phyloP scores from a whole-genome alignment of 2,329 filamentous ascomycete genomes.

The Arthroderma sp. region DNA sequence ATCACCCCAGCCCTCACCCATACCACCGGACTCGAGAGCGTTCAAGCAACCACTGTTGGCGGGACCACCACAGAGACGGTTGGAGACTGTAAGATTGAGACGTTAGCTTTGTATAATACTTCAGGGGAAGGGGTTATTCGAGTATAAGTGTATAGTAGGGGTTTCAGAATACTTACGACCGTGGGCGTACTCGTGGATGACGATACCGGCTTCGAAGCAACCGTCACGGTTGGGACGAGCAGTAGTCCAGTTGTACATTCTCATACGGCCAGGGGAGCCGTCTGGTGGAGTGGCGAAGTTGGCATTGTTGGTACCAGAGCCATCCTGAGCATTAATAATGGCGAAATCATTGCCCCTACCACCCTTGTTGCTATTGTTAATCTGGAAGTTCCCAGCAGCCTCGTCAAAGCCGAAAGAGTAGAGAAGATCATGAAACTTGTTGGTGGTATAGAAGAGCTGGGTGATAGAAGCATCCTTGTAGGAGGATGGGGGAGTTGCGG shows the following conservation, averaged over 20 bases:
- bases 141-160: not conserved
- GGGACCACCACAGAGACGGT: constrained; percentile 13
- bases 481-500: constrained; percentile 6
- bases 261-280: constrained; percentile 12
- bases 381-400: constrained; percentile 12
- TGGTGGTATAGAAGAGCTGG: constrained; percentile 13
- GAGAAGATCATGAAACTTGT: constrained; percentile 10
- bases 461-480: constrained; percentile 12
- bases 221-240: constrained; percentile 11
- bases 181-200: constrained; percentile 14
- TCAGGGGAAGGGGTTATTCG: no score
- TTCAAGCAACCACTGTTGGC: constrained; percentile 10
- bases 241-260: constrained; percentile 13
- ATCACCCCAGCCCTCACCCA: constrained; percentile 14
- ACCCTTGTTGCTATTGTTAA: constrained; percentile 10
- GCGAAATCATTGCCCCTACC: constrained; percentile 11
- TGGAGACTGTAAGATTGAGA: constrained; percentile 7
- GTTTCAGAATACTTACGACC: constrained; percentile 9
- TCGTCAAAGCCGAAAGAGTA: constrained; percentile 12
- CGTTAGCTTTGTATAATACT: not conserved
- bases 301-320: constrained; percentile 13
- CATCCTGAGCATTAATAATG: constrained; percentile 12
- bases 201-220: constrained; percentile 12
- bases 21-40: constrained; percentile 12
- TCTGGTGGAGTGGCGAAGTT: constrained; percentile 14